phyloP scores from a whole-genome alignment of 176 grass and related monocot genomes.

The Aegilops sharonensis region DNA sequence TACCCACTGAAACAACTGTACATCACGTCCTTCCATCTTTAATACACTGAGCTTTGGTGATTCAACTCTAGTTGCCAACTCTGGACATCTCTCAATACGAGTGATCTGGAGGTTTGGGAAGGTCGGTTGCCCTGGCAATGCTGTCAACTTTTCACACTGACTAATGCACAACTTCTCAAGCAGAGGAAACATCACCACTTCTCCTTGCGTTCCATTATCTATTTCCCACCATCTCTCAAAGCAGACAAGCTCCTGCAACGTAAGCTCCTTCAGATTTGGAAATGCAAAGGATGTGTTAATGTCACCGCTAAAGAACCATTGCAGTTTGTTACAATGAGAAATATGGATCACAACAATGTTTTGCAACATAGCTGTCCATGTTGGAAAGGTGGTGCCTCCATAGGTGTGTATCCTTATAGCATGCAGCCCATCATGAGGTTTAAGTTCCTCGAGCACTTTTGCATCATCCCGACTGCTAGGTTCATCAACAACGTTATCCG shows the following conservation, averaged over 20 bases:
- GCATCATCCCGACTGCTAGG: background rate
- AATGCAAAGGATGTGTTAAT: background rate
- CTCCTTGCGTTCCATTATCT: background rate
- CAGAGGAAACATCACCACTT: background rate
- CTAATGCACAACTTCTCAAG: background rate
- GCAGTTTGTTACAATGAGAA: background rate
- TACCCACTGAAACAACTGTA: too few relatives aligned
- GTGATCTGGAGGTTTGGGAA: too few relatives aligned
- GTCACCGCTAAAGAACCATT: background rate
- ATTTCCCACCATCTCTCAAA: background rate
- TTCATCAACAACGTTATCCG: background rate
- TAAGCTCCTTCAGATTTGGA: background rate
- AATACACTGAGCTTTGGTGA: too few relatives aligned
- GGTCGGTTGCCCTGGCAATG: background rate
- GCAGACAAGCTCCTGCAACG: rapidly evolving
- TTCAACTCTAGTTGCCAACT: too few relatives aligned
- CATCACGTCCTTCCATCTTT: too few relatives aligned
- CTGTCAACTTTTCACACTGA: background rate
- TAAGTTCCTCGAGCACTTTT: background rate
- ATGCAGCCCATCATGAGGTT: background rate
- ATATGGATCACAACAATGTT: background rate
- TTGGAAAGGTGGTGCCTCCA: background rate
- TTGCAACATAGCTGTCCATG: background rate
- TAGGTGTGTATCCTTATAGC: background rate
- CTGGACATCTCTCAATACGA: too few relatives aligned